Evolutionary conservation across 768 basidiomycete species (phyloP).

Genomic region (Phallus indusiatus): DNA sequence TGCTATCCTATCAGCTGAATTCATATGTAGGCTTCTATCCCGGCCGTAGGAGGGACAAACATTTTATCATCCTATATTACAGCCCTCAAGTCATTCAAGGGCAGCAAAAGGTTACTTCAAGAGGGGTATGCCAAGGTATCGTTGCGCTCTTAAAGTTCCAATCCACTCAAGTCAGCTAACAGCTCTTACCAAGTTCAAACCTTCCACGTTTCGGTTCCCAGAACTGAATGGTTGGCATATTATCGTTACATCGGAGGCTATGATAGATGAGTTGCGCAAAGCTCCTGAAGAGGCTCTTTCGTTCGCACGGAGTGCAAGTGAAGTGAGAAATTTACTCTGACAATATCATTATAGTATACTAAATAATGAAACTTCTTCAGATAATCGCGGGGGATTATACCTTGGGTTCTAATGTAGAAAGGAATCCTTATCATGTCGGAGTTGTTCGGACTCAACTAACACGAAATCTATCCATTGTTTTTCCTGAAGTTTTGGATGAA

Average conservation of each 20-base stretch:
- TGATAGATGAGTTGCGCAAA: slow-evolving; percentile 20
- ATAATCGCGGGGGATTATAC: slow-evolving; percentile 29
- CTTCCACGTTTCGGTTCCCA: slow-evolving; percentile 33
- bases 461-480: slow-evolving; percentile 28
- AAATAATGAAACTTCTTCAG: slow-evolving; percentile 18
- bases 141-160: background rate
- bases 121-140: slow-evolving; percentile 27
- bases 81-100: slow-evolving; percentile 18
- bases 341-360: background rate
- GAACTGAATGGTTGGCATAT: slow-evolving; percentile 35
- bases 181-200: slow-evolving; percentile 10
- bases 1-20: background rate
- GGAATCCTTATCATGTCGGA: slow-evolving; percentile 23
- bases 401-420: slow-evolving; percentile 23
- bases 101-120: slow-evolving; percentile 20
- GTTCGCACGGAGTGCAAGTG: background rate
- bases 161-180: background rate
- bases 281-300: slow-evolving; percentile 11
- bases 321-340: slow-evolving; percentile 3
- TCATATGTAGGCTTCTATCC: slow-evolving; percentile 17
- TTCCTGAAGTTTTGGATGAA: slow-evolving; percentile 38
- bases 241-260: slow-evolving; percentile 22
- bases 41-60: slow-evolving; percentile 27
- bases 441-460: slow-evolving; percentile 25
- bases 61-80: slow-evolving; percentile 25